Evolutionary conservation across 495 filamentous ascomycete genomes (phyloP).

Genomic region (Penicillium dipodomyicola): DNA sequence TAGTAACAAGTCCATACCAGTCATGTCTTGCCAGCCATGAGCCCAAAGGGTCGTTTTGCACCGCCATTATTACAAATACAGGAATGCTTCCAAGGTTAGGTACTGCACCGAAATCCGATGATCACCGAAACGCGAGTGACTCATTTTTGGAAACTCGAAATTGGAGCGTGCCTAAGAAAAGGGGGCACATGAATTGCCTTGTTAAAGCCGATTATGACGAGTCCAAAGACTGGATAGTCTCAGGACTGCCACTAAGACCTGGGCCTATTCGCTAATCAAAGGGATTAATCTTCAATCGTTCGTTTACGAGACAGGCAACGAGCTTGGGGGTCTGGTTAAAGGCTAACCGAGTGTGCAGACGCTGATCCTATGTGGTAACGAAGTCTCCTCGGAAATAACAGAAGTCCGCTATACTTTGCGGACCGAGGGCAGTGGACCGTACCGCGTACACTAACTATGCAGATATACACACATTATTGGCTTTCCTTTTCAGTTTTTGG

Average conservation of each 20-base stretch:
- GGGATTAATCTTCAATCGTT: not conserved
- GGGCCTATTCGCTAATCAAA: not conserved
- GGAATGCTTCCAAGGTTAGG: constrained; percentile 26
- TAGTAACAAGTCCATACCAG: constrained; percentile 21
- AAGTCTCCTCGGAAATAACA: not conserved
- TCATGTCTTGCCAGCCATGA: constrained; percentile 9
- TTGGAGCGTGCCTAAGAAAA: constrained; percentile 9
- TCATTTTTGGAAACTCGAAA: constrained; percentile 20
- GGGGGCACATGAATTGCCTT: constrained; percentile 21
- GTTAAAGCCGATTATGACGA: constrained; percentile 16
- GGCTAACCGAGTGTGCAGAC: not conserved
- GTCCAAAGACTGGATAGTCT: constrained; percentile 9
- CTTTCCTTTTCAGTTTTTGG: not conserved
- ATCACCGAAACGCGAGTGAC: constrained; percentile 13
- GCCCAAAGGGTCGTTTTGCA: constrained; percentile 18
- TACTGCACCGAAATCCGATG: constrained; percentile 4
- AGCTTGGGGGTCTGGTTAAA: not conserved
- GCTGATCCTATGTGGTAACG: not conserved
- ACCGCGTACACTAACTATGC: constrained; percentile 17
- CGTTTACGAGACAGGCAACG: not conserved
- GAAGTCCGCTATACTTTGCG: constrained; percentile 5
- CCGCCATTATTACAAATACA: constrained; percentile 12
- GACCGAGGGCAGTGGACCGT: constrained; percentile 9
- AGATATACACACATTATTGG: not conserved
- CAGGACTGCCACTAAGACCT: not conserved